Percentiles rank a stretch among this genome's conserved stretches.
Evolutionary conservation across 345 rosid species (phyloP).

Genomic region (Salix suchowensis): DNA sequence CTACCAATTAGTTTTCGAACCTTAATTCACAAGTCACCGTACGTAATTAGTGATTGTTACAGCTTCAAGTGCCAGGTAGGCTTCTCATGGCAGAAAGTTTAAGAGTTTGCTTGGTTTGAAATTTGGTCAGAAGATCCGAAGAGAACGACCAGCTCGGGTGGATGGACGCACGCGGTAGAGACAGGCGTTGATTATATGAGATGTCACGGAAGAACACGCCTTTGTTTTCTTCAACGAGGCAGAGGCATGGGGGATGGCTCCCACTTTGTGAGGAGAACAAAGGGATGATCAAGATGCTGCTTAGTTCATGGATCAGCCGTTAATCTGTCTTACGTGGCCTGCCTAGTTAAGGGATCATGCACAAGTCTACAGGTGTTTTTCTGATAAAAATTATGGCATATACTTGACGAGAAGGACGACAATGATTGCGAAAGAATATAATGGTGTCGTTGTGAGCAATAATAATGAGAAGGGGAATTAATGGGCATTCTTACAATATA

Average conservation of each 20-base stretch:
- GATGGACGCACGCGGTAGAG: not conserved
- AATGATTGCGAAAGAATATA: not conserved
- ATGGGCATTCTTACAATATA: not conserved
- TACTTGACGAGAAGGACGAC: not conserved
- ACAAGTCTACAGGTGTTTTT: not conserved
- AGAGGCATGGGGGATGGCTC: not conserved
- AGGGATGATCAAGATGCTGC: not conserved
- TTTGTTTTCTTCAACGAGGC: too few relatives aligned
- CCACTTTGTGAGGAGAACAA: not conserved
- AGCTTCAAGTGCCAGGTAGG: not conserved
- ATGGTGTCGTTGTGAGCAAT: not conserved
- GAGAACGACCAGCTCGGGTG: not conserved
- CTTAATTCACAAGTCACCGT: not conserved
- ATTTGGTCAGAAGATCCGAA: not conserved
- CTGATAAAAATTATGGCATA: not conserved
- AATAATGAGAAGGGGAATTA: not conserved
- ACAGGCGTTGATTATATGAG: too few relatives aligned
- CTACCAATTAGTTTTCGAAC: not conserved
- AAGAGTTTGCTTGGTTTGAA: too few relatives aligned
- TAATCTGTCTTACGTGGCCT: not conserved
- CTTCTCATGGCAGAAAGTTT: not conserved
- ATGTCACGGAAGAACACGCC: too few relatives aligned
- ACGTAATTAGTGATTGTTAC: not conserved
- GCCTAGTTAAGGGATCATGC: not conserved
- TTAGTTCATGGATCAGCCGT: not conserved